These are phyloP conservation scores for Pestalotiopsis sp. DNA, from an alignment of 2,329 filamentous ascomycete species.

Conservation along the genomic window DNA sequence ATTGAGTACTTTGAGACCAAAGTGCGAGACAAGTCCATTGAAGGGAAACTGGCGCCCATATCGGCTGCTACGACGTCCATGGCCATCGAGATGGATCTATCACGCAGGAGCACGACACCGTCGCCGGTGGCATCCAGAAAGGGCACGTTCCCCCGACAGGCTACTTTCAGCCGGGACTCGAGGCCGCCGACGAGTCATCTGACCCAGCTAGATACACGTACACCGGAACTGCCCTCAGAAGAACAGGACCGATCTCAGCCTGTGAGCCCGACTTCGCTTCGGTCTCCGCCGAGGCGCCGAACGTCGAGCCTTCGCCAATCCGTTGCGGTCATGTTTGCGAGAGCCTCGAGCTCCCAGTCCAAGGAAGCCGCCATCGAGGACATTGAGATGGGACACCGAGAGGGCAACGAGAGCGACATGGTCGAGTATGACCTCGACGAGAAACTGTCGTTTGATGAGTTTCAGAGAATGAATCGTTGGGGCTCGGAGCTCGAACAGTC, in stretches of 20 bases:
- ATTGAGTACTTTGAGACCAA: slow-evolving; percentile 21
- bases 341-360: slow-evolving; percentile 8
- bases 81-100: slow-evolving; percentile 13
- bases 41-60: slow-evolving; percentile 18
- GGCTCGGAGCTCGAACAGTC: slow-evolving; percentile 18
- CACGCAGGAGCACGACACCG: slow-evolving; percentile 1
- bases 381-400: slow-evolving; percentile 7
- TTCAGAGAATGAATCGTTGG: slow-evolving; percentile 18
- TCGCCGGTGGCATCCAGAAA: background rate
- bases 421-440: slow-evolving; percentile 14
- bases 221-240: background rate
- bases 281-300: background rate
- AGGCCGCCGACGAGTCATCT: background rate
- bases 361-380: slow-evolving; percentile 4
- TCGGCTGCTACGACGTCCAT: slow-evolving; percentile 13
- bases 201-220: background rate
- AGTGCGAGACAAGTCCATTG: slow-evolving; percentile 4
- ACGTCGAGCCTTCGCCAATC: slow-evolving; percentile 7
- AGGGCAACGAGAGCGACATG: slow-evolving; percentile 4
- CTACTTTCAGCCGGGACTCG: slow-evolving; percentile 12
- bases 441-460: slow-evolving; percentile 21
- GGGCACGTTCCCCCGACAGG: slow-evolving; percentile 6
- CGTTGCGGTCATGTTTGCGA: slow-evolving; percentile 1
- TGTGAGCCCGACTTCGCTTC: background rate
- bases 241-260: background rate